Evolutionary conservation across 2,329 filamentous ascomycete genomes (phyloP), one percentile per base, ranked within the genome.

Genomic region (Cordyceps farinosa): DNA sequence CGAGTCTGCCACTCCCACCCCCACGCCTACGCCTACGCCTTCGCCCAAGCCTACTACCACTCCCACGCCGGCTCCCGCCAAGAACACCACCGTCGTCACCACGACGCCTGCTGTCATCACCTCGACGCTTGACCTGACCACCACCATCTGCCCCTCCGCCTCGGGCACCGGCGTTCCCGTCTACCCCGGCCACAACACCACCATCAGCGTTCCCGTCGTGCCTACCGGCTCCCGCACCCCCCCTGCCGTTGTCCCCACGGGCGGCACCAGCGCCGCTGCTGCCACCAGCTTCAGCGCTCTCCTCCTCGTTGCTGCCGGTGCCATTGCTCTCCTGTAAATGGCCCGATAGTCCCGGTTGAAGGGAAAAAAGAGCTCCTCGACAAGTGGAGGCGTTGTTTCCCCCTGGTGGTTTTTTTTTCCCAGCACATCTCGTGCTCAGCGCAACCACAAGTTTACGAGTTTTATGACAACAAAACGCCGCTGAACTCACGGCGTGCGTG

Each of bases 391-490:
- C 67, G 61, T 67, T 65, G 62, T 38, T 61, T 53, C 40, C 40
- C 22, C 40, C 42, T 30, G 58, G 40, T 53, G 62, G 56, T 65
- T 48, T 63, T 50, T 22, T 22, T 22, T 22, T 22, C 22, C 22
- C 61, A 36, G 60, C 58, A 50, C 62, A 54, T 61, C n/a, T 50
- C 11, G 50, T 62, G 60, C 64, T 68, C 69, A 68, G 69, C 70
- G 68, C 71, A 71, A 65, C 69, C 70, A 74, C 69, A 71, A 73
- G 70, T 70, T 69, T 72, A 76, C 68, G 74, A 76, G 70, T 71
- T 64, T 72, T 64, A 71, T 62, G 60, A 62, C 42, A 40, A 55
- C 40, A 51, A 30, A 50, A 34, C 30, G 51, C 51, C 30, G 45
- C 32, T 62, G 52, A 47, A 54, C 22, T 47, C 40, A 40, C 32